Evolutionary conservation across 805 yeast species (phyloP), one percentile per base, ranked within the genome.

Genomic region (Kregervanrija pseudodelftensis): DNA sequence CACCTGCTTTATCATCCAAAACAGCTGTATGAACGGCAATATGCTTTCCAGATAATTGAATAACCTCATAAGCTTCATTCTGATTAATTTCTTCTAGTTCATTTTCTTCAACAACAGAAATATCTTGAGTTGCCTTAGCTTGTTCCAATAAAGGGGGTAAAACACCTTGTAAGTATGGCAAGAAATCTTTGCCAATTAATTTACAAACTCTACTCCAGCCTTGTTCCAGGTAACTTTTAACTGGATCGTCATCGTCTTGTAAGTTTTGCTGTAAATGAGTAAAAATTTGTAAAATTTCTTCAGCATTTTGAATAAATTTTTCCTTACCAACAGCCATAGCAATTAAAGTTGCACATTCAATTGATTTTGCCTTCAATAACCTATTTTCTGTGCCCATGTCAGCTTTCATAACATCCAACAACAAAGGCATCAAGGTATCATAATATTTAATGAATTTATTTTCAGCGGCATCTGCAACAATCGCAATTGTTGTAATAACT

Each of bases 121-220:
- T 80, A 61, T 89, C 96, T 57, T 91, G 96, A 15, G 88, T 76
- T 11, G 93, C 90, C 59, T 81, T 87, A 8, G 97, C 99, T 33
- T 90, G 83, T 43, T 72, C 76, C 44, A 93, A 64, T 46, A 93
- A 69, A n/a, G 96, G 90, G 28, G 98, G 97, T 59, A 93, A 73
- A 33, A 93, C 96, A 10, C 77, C 77, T 31, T 88, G 85, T 48
- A 93, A 70, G 54, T 78, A 83, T 11, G 96, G 96, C 48, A 87
- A 65, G 61, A 93, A 93, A 38, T 88, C 95, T 48, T 73, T 74
- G 17, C 96, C 95, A 35, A 91, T 71, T 42, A 91, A 78, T 53
- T 84, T 76, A 61, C 99, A 93, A 38, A 93, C 75, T 57, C 98
- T 79, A 44, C 93, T 88, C 99, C 99, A 93, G 38, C 95, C 96